These are phyloP conservation scores for Rhodotorula glutinis DNA, from an alignment of 1,284 basidiomycete species.

Conservation along the genomic window DNA sequence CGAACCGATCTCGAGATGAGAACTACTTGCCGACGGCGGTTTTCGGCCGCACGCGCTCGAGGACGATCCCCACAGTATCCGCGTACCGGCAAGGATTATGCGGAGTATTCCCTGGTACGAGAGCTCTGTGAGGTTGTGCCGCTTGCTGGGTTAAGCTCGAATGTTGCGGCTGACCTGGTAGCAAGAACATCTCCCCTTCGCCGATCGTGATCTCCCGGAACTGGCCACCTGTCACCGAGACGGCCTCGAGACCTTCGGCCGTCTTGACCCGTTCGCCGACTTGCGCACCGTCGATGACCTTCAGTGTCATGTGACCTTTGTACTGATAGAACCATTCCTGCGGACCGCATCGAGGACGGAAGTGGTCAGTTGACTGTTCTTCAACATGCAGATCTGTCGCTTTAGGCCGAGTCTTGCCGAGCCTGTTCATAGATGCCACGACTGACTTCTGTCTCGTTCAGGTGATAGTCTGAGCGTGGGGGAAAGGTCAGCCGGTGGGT, in stretches of 20 bases:
- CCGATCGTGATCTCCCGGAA: conserved; percentile 85
- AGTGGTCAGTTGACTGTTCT: not conserved
- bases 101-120: conserved; percentile 72
- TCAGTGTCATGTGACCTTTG: conserved; percentile 53
- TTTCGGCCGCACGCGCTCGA: conserved; percentile 80
- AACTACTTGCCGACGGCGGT: conserved; percentile 52
- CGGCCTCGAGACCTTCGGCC: conserved; percentile 27
- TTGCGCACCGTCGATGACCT: conserved; percentile 39
- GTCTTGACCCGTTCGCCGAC: conserved; percentile 17
- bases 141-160: not conserved
- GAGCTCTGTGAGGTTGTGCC: too few species aligned
- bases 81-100: conserved; percentile 90
- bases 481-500: not conserved
- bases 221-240: conserved; percentile 78
- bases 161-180: conserved; percentile 63
- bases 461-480: conserved; percentile 67
- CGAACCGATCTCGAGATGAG: too few species aligned
- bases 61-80: conserved; percentile 88
- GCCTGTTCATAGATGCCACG: not conserved
- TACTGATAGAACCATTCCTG: conserved; percentile 94
- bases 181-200: conserved; percentile 93
- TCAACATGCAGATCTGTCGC: too few species aligned
- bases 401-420: too few species aligned
- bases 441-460: conserved; percentile 77
- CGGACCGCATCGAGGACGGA: not conserved